Evolutionary conservation across 257 asterid species (phyloP), one percentile per base, ranked within the genome.

Genomic region (Solanum bulbocastanum): DNA sequence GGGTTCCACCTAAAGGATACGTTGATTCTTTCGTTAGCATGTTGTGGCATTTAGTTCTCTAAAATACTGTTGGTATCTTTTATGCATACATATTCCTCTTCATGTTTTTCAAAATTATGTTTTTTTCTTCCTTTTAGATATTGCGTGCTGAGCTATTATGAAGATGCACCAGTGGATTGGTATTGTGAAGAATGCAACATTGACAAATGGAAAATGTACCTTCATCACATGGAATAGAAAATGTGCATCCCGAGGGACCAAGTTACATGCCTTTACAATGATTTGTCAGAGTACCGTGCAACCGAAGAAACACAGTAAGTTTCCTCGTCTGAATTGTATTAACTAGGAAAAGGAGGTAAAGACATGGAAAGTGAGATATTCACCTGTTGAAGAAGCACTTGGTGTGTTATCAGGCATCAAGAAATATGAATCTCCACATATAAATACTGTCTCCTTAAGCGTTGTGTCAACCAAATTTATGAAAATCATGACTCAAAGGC

Each of bases 111-210:
- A n/a, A 76, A 76, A 2, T 15, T 49, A 2, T 49, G 60, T 2
- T 49, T 11, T 56, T 69, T 68, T 81, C 71, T 37, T 88, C 60
- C 46, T 89, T 86, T 76, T 87, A 95, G 98, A 86, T 52, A 95
- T 88, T 95, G 97, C 92, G 88, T 91, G 91, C 66, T 81, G 84
- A 62, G 56, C 42, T 27, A 2, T 71, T 56, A 10, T 69, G 87
- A 40, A 88, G 82, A 84, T 44, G 35, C 32, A 8, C 75, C 87
- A 23, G 52, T 71, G 12, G 89, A 85, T 56, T 95, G 98, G 97
- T 49, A 11, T 14, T 95, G 98, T 87, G 90, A 91, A 58, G 92
- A 88, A 58, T 95, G 96, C 49, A 87, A 76, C 52, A 71, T 35
- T 11, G 72, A 66, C 62, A 71, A 85, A 62, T 79, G 79, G 68